Percentiles rank a stretch among this genome's conserved stretches.
Conservation (phyloP, 805 yeast genomes). For the Metschnikowia drakensbergensis region DNA sequence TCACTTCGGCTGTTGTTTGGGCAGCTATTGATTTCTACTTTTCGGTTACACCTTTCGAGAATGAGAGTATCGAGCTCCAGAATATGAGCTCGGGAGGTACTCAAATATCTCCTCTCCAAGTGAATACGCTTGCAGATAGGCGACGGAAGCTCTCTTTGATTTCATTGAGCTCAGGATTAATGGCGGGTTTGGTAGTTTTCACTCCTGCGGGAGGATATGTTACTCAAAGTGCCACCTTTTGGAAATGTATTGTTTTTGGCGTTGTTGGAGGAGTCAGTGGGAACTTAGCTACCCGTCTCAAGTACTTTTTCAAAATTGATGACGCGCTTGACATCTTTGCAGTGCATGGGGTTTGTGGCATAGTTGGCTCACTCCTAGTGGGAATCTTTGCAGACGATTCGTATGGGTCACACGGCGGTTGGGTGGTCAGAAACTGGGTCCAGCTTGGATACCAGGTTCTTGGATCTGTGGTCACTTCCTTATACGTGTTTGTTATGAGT, state of each 20-base stretch:
- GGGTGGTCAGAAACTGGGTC: constrained; percentile 38
- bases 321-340: constrained; percentile 44
- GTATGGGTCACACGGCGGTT: constrained; percentile 37
- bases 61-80: constrained; percentile 2
- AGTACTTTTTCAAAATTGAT: constrained; percentile 36
- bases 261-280: constrained; percentile 34
- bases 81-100: constrained; percentile 1
- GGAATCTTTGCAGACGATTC: constrained; percentile 37
- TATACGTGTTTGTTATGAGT: constrained; percentile 33
- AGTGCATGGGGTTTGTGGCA: constrained; percentile 41
- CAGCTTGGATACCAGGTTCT: constrained; percentile 40
- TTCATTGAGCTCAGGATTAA: constrained; percentile 38
- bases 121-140: constrained; percentile 13
- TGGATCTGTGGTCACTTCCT: constrained; percentile 33
- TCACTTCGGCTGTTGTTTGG: constrained; percentile 37
- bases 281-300: constrained; percentile 38
- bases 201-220: constrained; percentile 44
- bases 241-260: constrained; percentile 41
- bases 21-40: constrained; percentile 34
- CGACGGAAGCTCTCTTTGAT: constrained; percentile 31
- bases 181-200: constrained; percentile 40
- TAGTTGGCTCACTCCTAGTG: constrained; percentile 37
- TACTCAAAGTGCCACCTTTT: constrained; percentile 31
- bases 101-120: not conserved
- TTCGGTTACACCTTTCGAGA: constrained; percentile 37